These are phyloP conservation scores for Aspergillus cejpii DNA, from an alignment of 2,329 filamentous ascomycete genomes.

Conservation along the genomic window DNA sequence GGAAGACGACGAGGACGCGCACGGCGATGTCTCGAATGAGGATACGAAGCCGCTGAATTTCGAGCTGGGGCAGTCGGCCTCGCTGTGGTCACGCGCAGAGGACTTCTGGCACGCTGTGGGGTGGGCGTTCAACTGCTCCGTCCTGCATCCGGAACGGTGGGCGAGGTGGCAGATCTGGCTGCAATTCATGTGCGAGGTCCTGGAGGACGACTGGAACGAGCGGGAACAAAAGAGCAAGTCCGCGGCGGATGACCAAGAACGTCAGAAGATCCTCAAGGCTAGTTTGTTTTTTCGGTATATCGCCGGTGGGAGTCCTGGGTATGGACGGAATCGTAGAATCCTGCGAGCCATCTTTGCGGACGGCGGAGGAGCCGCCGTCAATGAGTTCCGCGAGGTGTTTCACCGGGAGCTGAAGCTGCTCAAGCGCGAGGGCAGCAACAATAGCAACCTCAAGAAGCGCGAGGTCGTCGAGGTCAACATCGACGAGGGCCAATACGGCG, in stretches of 20 bases:
- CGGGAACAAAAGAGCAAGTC: conserved; percentile 20
- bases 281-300: conserved; percentile 43
- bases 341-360: conserved; percentile 45
- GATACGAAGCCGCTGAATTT: conserved; percentile 52
- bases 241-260: conserved; percentile 16
- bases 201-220: conserved; percentile 42
- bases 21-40: conserved; percentile 26
- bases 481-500: conserved; percentile 42
- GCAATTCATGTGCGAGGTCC: conserved; percentile 54
- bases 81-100: conserved; percentile 67
- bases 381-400: conserved; percentile 44
- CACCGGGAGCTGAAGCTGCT: conserved; percentile 39
- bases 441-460: conserved; percentile 32
- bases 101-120: conserved; percentile 87
- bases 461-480: conserved; percentile 40
- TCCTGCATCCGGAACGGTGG: conserved; percentile 67
- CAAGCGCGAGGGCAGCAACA: conserved; percentile 21
- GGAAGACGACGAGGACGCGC: conserved; percentile 16
- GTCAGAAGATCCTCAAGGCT: conserved; percentile 23
- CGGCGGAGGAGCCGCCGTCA: conserved; percentile 31
- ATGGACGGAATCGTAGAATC: conserved; percentile 38
- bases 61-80: conserved; percentile 56
- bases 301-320: conserved; percentile 22
- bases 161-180: conserved; percentile 74
- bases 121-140: conserved; percentile 89